Evolutionary conservation across 1,139 yeast species (phyloP), one percentile per base, ranked within the genome.

Genomic region (Pichia sp.): DNA sequence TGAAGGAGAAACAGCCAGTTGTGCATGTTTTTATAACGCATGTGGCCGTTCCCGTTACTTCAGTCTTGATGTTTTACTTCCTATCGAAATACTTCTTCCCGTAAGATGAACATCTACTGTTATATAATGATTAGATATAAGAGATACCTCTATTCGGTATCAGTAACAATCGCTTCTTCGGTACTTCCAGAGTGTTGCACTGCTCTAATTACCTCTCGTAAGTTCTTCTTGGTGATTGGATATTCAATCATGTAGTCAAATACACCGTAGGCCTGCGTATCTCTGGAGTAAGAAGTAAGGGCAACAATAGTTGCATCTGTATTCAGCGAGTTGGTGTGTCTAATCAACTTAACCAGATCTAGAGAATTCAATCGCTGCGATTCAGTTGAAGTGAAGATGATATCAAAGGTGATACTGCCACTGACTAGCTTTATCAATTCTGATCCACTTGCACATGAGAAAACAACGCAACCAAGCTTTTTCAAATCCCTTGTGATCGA

Each of bases 391-490:
- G 94, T 78, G 43, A 88, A 67, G 25, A 91, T 86, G 30, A 87
- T 51, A 58, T 88, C 96, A 62, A 86, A 91, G 50, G 75, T 78
- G 19, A 86, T 85, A 38, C 79, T 81, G 27, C 94, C 83, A 0
- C 94, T 82, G 6, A 91, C 87, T 39, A 93, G 62, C 41, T 94
- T 69, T 12, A 87, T 74, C 37, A 87, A 67, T 45, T 86, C 96
- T 44, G 87, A 91, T 1, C 94, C 95, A 44, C 80, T 78, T 0
- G 77, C 66, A 6, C 84, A 84, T 2, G 86, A 67, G 7, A 85
- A 85, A 8, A 86, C 95, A 12, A 81, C 74, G 59, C 96, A 86
- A 0, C 94, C 94, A 23, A 81, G 58, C 38, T 71, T 67, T 42
- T 78, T 86, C 41, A 91, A 62, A 48, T 80, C 67, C 40, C 71